phyloP scores from a whole-genome alignment of 2,329 filamentous ascomycete genomes.

The Alternaria panax region DNA sequence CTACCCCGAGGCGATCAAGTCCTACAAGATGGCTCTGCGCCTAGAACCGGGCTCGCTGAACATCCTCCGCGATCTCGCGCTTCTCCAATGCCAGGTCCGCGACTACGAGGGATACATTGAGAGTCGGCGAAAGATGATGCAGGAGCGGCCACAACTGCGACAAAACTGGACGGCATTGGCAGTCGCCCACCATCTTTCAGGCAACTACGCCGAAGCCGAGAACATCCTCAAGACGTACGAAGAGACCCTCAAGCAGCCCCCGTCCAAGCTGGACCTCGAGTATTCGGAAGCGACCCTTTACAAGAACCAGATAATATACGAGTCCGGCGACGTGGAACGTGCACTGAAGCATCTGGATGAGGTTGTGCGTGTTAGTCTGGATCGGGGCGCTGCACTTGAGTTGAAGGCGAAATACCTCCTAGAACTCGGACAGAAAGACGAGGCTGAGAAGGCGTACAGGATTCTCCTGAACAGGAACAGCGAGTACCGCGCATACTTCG shows the following conservation, averaged over 20 bases:
- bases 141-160: conserved; percentile 78
- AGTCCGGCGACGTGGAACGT: conserved; percentile 80
- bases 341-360: conserved; percentile 86
- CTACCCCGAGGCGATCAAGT: conserved; percentile 98
- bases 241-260: conserved; percentile 84
- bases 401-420: conserved; percentile 83
- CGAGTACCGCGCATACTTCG: conserved; percentile 87
- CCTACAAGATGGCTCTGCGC: conserved; percentile 93
- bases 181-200: conserved; percentile 89
- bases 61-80: conserved; percentile 91
- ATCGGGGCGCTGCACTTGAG: conserved; percentile 86
- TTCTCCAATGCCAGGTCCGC: conserved; percentile 94
- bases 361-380: conserved; percentile 78
- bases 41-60: conserved; percentile 94
- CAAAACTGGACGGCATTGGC: conserved; percentile 99
- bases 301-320: conserved; percentile 93
- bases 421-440: conserved; percentile 76
- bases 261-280: conserved; percentile 81
- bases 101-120: conserved; percentile 94
- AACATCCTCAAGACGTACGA: conserved; percentile 91
- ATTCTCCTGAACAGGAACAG: conserved; percentile 84
- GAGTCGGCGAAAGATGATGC: conserved; percentile 86
- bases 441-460: conserved; percentile 83
- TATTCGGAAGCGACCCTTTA: conserved; percentile 94
- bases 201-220: conserved; percentile 85